Evolutionary conservation across 345 rosid genomes (phyloP).

Genomic region (Luvunga scandens): DNA sequence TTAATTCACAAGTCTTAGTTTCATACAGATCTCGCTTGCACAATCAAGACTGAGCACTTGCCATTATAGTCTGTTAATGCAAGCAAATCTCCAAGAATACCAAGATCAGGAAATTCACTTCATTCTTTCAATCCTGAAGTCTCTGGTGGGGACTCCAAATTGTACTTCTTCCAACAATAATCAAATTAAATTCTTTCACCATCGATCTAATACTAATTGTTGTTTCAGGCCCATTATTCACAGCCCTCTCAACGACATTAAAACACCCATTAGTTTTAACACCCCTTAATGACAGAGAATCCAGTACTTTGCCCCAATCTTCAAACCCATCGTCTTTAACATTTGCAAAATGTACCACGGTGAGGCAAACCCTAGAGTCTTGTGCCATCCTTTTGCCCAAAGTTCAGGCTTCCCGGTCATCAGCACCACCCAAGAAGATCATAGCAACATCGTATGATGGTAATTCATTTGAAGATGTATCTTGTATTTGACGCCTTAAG

Average conservation of each 20-base stretch:
- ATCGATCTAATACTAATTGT: constrained; percentile 25
- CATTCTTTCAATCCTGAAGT: constrained; percentile 46
- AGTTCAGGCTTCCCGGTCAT: constrained; percentile 53
- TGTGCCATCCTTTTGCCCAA: constrained; percentile 48
- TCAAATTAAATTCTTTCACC: constrained; percentile 34
- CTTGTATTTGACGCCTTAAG: not conserved
- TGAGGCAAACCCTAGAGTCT: constrained; percentile 25
- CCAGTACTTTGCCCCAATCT: constrained; percentile 37
- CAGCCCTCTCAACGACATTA: constrained; percentile 24
- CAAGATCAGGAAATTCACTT: constrained; percentile 69
- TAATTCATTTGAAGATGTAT: not conserved
- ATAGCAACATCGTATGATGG: constrained; percentile 6
- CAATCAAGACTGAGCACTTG: not conserved
- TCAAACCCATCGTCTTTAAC: not conserved
- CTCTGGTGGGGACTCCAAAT: constrained; percentile 20
- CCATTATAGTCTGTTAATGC: not conserved
- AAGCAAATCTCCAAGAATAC: constrained; percentile 60
- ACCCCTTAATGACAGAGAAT: constrained; percentile 31
- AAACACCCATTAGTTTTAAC: constrained; percentile 14
- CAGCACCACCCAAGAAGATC: constrained; percentile 60
- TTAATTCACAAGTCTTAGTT: too few species aligned
- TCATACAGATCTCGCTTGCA: too few species aligned
- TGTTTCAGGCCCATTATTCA: constrained; percentile 37
- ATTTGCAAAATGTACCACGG: constrained; percentile 28
- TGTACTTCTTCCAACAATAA: constrained; percentile 53